Evolutionary conservation across 73 alveolate species (phyloP).

Genomic region (Paramecium primaurelia): DNA sequence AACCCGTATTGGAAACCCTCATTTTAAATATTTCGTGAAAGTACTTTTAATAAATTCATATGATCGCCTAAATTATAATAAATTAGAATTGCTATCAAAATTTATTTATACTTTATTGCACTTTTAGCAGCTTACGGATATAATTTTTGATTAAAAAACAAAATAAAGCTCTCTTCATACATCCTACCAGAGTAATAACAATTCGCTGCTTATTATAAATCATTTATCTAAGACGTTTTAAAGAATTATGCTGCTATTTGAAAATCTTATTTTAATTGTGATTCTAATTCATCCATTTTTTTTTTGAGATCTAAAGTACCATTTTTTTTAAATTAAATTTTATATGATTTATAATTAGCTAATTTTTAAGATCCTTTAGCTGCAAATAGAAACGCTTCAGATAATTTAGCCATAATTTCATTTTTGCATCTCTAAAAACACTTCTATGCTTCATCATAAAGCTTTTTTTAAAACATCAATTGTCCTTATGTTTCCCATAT

Average conservation of each 20-base stretch:
- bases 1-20: background rate
- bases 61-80: background rate
- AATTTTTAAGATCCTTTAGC: constrained; percentile 54
- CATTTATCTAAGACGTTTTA: no score
- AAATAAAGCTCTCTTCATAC: background rate
- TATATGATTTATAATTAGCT: constrained; percentile 52
- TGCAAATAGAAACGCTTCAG: constrained; percentile 71
- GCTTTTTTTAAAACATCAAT: constrained; percentile 77
- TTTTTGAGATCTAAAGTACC: constrained; percentile 38
- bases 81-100: background rate
- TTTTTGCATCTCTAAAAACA: constrained; percentile 74
- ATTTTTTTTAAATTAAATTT: background rate
- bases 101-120: background rate
- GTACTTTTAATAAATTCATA: background rate
- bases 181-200: constrained; percentile 74
- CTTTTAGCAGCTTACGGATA: background rate
- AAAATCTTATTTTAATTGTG: constrained; percentile 45
- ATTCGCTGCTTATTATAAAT: constrained; percentile 73
- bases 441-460: constrained; percentile 75
- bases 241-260: constrained; percentile 68
- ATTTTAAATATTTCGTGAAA: no score
- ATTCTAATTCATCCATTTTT: constrained; percentile 52
- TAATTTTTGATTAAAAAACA: background rate
- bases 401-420: constrained; percentile 54
- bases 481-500: constrained; percentile 80